Evolutionary conservation across 108 stramenopile species (phyloP), one percentile per base, ranked within the genome.

Genomic region (Pseudonitzschia multiseries): DNA sequence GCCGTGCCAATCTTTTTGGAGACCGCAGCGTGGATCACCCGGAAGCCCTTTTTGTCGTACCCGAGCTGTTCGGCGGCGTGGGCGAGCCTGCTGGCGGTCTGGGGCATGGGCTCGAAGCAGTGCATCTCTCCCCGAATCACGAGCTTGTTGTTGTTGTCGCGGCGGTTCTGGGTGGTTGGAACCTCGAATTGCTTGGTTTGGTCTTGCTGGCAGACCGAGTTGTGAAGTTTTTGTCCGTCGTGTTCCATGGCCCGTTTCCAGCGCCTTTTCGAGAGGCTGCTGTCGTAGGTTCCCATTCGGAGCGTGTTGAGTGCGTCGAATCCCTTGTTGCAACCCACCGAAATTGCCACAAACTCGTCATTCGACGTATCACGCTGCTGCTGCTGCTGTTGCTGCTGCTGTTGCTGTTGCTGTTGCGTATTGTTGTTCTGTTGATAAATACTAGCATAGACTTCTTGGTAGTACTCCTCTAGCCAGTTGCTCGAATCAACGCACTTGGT

Each of bases 291-390:
- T 40, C 81, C 71, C 84, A 87, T 87, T 27, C 86, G 65, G 54
- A 90, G 74, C 4, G 80, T 65, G 69, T 87, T 70, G 15, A 90
- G 46, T 3, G 89, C 89, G 76, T 90, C 89, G 68, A 87, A 79
- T 29, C 79, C 89, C 71, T 90, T 90, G 69, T 90, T 90, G 72
- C 89, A 90, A 31, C 89, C 89, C 14, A 90, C 83, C 36, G 73
- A 85, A 17, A 84, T 65, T 26, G 50, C 78, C 18, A 78, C 5
- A 18, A 59, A 59, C 2, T 4, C 36, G 36, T 36, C 36, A 36
- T 36, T 36, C 36, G 36, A 36, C 6, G 36, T 36, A 2, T 36
- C 36, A 36, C 36, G 36, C 36, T 36, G 36, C 6, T 36, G 36
- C 36, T 36, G 36, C 6, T 36, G 36, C 36, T 36, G 36, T 36